Percentiles rank a stretch among this genome's conserved stretches.
Evolutionary conservation across 768 basidiomycete species (phyloP).

Genomic region (Pleurotus tuber-regium): DNA sequence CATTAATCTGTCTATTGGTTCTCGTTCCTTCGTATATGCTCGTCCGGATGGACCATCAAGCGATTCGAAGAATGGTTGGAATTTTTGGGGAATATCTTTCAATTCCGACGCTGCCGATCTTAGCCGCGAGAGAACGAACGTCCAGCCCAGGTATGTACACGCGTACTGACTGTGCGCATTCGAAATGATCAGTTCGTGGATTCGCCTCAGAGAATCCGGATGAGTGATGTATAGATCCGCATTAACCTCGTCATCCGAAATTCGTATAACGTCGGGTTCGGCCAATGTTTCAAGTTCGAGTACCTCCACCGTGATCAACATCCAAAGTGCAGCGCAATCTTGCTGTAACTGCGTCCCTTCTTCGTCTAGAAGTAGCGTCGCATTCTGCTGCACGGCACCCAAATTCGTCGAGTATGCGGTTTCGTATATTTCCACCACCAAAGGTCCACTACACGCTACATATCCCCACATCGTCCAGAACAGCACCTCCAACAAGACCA

Average conservation of each 20-base stretch:
- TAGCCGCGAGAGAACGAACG: conserved; percentile 75
- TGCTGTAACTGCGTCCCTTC: conserved; percentile 63
- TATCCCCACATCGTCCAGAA: conserved; percentile 89
- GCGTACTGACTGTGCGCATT: conserved; percentile 63
- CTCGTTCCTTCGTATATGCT: conserved; percentile 54
- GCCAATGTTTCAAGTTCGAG: conserved; percentile 74
- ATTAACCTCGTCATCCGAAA: conserved; percentile 48
- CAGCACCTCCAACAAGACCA: conserved; percentile 78
- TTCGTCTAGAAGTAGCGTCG: conserved; percentile 68
- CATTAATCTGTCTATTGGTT: conserved; percentile 58
- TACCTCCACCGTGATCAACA: conserved; percentile 75
- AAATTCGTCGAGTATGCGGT: conserved; percentile 63
- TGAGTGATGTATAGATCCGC: conserved; percentile 57
- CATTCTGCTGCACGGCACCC: conserved; percentile 62
- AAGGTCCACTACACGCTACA: conserved; percentile 57
- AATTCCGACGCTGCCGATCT: conserved; percentile 39
- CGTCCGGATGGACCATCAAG: conserved; percentile 35
- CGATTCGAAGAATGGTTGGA: conserved; percentile 53
- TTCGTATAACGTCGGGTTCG: conserved; percentile 47
- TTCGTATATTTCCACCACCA: conserved; percentile 63
- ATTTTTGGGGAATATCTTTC: conserved; percentile 53
- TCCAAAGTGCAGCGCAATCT: conserved; percentile 74
- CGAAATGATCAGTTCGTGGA: conserved; percentile 66
- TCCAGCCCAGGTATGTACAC: conserved; percentile 79
- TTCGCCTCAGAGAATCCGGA: conserved; percentile 56